These are phyloP conservation scores for Phialocephala subalpina DNA, from an alignment of 2,329 filamentous ascomycete genomes.

Conservation along the genomic window DNA sequence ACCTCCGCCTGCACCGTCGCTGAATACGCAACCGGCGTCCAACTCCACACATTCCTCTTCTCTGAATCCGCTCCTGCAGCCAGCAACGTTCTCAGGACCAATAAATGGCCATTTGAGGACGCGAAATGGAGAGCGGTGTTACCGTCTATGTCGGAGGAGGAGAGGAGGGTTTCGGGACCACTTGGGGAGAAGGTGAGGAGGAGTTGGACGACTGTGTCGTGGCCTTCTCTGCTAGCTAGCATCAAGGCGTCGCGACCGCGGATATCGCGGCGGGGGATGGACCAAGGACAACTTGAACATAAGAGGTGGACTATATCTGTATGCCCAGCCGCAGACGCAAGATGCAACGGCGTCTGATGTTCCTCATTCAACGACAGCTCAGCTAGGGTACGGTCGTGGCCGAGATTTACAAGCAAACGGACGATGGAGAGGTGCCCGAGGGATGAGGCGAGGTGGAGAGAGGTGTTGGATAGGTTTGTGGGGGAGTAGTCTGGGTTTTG, in stretches of 20 bases:
- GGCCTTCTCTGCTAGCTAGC: slow-evolving; percentile 66
- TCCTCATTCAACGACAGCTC: slow-evolving; percentile 76
- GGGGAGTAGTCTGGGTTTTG: slow-evolving; percentile 79
- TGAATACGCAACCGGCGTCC: slow-evolving; percentile 85
- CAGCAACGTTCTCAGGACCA: slow-evolving; percentile 78
- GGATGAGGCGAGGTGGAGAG: slow-evolving; percentile 80
- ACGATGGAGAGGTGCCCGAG: slow-evolving; percentile 76
- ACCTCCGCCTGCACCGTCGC: slow-evolving; percentile 85
- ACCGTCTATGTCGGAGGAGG: slow-evolving; percentile 71
- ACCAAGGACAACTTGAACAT: slow-evolving; percentile 64
- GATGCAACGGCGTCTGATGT: slow-evolving; percentile 82
- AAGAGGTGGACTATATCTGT: slow-evolving; percentile 78
- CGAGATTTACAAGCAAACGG: slow-evolving; percentile 73
- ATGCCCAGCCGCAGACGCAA: slow-evolving; percentile 74
- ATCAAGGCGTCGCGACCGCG: slow-evolving; percentile 77
- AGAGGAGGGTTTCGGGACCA: slow-evolving; percentile 46
- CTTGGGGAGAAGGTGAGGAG: slow-evolving; percentile 65
- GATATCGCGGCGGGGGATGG: slow-evolving; percentile 64
- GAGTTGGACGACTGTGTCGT: slow-evolving; percentile 71
- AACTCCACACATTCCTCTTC: slow-evolving; percentile 77
- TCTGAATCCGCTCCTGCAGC: slow-evolving; percentile 80
- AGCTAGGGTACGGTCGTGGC: slow-evolving; percentile 55
- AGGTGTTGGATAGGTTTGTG: slow-evolving; percentile 78
- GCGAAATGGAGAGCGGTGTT: slow-evolving; percentile 91
- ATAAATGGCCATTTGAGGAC: slow-evolving; percentile 80